A percentile compares a stretch with the other conserved stretches of the same genome.
These are phyloP conservation scores for Yarrowia keelungensis DNA, from an alignment of 805 yeast species.

Conservation along the genomic window DNA sequence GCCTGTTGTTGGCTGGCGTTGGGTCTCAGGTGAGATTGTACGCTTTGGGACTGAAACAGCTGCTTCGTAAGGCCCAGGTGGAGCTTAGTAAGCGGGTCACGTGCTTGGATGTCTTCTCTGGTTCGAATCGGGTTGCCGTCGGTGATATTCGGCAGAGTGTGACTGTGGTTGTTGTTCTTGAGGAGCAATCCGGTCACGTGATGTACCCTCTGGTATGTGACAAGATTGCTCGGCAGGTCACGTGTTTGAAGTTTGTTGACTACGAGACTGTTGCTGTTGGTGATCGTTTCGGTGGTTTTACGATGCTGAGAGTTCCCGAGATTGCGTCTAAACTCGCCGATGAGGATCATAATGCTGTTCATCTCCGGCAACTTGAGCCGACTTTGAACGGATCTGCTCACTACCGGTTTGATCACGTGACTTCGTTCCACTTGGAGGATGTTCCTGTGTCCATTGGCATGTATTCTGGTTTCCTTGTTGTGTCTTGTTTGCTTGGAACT, in stretches of 20 bases:
- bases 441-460: slow-evolving; percentile 67
- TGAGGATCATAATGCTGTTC: slow-evolving; percentile 57
- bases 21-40: slow-evolving; percentile 62
- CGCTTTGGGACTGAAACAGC: slow-evolving; percentile 80
- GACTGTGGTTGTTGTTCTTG: slow-evolving; percentile 58
- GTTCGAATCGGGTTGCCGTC: slow-evolving; percentile 66
- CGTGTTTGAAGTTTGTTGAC: slow-evolving; percentile 68
- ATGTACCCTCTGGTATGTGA: slow-evolving; percentile 78
- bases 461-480: slow-evolving; percentile 55
- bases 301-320: slow-evolving; percentile 68
- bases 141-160: slow-evolving; percentile 78
- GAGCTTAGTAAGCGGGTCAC: slow-evolving; percentile 56
- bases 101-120: slow-evolving; percentile 55
- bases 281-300: slow-evolving; percentile 84
- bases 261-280: slow-evolving; percentile 80
- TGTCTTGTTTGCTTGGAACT: slow-evolving; percentile 81
- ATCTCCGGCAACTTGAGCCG: slow-evolving; percentile 44
- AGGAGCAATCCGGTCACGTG: slow-evolving; percentile 53
- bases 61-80: slow-evolving; percentile 69
- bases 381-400: background rate
- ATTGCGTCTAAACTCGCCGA: slow-evolving; percentile 58
- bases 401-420: slow-evolving; percentile 56
- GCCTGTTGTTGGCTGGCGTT: slow-evolving; percentile 65
- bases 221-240: slow-evolving; percentile 67
- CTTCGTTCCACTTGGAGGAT: slow-evolving; percentile 74